Evolutionary conservation across 768 basidiomycete genomes (phyloP), one percentile per base, ranked within the genome.

Genomic region (Cyathus striatus): DNA sequence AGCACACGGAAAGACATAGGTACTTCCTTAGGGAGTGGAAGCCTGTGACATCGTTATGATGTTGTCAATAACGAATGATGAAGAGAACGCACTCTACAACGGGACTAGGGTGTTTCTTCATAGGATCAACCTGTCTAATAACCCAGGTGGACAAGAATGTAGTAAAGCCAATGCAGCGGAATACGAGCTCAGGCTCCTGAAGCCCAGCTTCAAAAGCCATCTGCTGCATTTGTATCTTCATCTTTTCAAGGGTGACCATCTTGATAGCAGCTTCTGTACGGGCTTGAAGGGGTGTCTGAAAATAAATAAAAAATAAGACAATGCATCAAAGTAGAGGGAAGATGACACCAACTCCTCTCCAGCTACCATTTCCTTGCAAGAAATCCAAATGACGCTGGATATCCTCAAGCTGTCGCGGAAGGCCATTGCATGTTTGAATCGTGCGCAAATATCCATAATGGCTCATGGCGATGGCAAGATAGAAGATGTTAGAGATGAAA

Each of bases 401-500:
- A 16, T 94, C 88, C 12, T 87, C 86, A 3, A 81, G 45, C 48
- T 92, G 81, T 52, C 88, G 87, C 25, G 71, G 72, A 20, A 90
- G 69, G 40, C 87, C 83, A 10, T 81, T 82, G 50, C 81, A 83
- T 3, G 75, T 81, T 30, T 81, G 81, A 35, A 94, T 83, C 1
- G 91, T 90, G 59, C 78, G 83, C 50, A 88, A 73, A 47, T 88
- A 78, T 3, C 94, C 95, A 44, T 91, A 85, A 63, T 99, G 95
- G 43, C 87, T 84, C 71, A 86, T 86, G 0, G 91, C 85, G 38
- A 89, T 76, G 6, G 85, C 74, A 34, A 97, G 73, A 68, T 89
- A 97, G 69, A 97, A 98, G 16, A 96, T 80, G 34, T 97, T 85
- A 5, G 95, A 91, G 49, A 97, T 91, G 63, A 99, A 99, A 59